Evolutionary conservation across 2,329 filamentous ascomycete genomes (phyloP), one percentile per base, ranked within the genome.

Genomic region (Leptographium procerum): DNA sequence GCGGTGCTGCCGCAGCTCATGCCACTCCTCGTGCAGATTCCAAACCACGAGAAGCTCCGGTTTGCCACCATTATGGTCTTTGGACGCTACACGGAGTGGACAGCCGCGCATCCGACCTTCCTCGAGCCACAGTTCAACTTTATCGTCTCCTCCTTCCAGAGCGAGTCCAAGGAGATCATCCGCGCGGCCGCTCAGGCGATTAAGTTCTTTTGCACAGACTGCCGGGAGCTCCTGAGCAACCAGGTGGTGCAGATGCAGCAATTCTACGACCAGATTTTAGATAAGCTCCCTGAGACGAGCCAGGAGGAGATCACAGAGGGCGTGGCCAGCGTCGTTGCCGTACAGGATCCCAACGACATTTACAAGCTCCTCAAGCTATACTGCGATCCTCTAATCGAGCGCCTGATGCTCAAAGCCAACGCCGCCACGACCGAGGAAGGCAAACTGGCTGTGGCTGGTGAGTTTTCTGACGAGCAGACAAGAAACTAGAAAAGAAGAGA

Each of bases 61-160:
- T 99, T 99, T 72, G 92, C 95, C 62, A 92, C 92, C 7, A 96
- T 97, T 67, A 96, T 99, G 91, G 91, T 95, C 3, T 81, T 99
- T 26, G 94, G 91, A 43, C 83, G 94, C 62, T 99, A 99, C 69
- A 99, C 95, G 0, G 92, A 97, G 71, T 99, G 94, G 94, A 99
- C 95, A 0, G 85, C 94, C 6, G 85, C 90, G 53, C 94, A 99
- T 67, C 89, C 92, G 0, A 90, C 96, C 60, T 95, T 92, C 52
- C 78, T 99, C 10, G 88, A 96, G 71, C 81, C 89, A 10, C 94
- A 99, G 71, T 88, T 99, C 69, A 91, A 90, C 67, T 99, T 95
- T 73, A 95, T 99, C 67, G 91, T 96, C 64, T 88, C 86, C 5
- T 94, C 91, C 0, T 99, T 99, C 73, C 82, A 89, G 64, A 89